These are phyloP conservation scores for Ampelomyces quisqualis DNA, from an alignment of 2,329 filamentous ascomycete species.

Conservation along the genomic window DNA sequence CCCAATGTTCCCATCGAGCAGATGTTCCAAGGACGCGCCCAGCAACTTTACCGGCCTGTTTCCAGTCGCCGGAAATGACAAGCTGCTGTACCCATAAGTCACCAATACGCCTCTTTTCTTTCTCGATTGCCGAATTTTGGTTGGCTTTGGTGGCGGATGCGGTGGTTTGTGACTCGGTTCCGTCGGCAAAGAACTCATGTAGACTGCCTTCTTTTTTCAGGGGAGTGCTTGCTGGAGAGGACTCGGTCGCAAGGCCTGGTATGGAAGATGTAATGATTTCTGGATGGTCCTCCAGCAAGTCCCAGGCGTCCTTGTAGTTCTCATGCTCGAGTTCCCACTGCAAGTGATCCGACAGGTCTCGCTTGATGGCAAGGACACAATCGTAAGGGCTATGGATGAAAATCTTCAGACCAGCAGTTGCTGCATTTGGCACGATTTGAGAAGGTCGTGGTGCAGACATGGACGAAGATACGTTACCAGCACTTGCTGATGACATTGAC, in stretches of 20 bases:
- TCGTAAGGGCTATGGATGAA: constrained; percentile 97
- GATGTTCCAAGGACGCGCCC: constrained; percentile 79
- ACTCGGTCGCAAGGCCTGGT: constrained; percentile 40
- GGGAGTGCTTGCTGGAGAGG: constrained; percentile 48
- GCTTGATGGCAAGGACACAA: constrained; percentile 86
- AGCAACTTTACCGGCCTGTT: constrained; percentile 73
- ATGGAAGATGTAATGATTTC: constrained; percentile 57
- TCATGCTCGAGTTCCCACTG: constrained; percentile 80
- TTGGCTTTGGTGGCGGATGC: constrained; percentile 58
- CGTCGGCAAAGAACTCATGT: constrained; percentile 72
- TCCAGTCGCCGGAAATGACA: constrained; percentile 73
- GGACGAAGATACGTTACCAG: constrained; percentile 27
- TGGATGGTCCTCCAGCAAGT: constrained; percentile 82
- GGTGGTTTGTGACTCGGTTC: constrained; percentile 60
- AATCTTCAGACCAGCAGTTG: constrained; percentile 68
- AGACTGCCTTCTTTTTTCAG: constrained; percentile 49
- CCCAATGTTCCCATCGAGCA: constrained; percentile 91
- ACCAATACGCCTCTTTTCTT: constrained; percentile 86
- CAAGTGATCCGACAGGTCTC: constrained; percentile 82
- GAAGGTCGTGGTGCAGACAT: constrained; percentile 25
- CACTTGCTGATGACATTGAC: constrained; percentile 39
- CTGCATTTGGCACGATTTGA: constrained; percentile 51
- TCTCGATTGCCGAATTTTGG: constrained; percentile 68
- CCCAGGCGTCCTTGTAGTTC: constrained; percentile 83
- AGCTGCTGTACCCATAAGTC: constrained; percentile 92